Evolutionary conservation across 768 basidiomycete genomes (phyloP).

Genomic region (Tricholoma saponaceum): DNA sequence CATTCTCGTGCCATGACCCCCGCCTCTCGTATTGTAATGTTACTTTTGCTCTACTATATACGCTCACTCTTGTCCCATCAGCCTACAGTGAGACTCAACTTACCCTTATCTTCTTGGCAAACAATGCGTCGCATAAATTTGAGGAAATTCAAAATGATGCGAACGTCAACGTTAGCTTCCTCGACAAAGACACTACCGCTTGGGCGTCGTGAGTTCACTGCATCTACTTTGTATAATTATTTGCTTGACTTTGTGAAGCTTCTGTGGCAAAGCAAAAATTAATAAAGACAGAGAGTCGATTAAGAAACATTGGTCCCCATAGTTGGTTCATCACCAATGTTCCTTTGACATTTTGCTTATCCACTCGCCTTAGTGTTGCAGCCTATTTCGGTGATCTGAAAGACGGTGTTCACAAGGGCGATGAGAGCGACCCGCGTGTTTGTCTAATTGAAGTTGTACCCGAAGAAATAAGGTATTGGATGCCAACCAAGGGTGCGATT

Average conservation of each 20-base stretch:
- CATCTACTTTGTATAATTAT: background rate
- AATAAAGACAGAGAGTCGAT: constrained; percentile 59
- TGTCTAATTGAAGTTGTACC: constrained; percentile 77
- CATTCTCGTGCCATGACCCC: constrained; percentile 84
- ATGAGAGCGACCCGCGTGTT: constrained; percentile 73
- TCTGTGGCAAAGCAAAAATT: constrained; percentile 68
- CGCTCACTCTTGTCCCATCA: constrained; percentile 17
- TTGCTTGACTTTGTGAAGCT: constrained; percentile 31
- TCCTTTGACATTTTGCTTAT: constrained; percentile 3
- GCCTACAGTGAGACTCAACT: constrained; percentile 44
- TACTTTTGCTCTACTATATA: background rate
- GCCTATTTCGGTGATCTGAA: constrained; percentile 88
- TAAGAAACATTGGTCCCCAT: constrained; percentile 58
- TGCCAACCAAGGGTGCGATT: constrained; percentile 55
- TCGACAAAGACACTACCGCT: constrained; percentile 60
- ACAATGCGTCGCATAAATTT: constrained; percentile 69
- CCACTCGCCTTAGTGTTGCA: constrained; percentile 35
- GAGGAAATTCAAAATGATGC: constrained; percentile 73
- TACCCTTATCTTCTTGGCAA: constrained; percentile 66
- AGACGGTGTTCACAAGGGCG: constrained; percentile 83
- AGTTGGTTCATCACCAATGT: constrained; percentile 28
- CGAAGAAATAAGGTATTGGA: constrained; percentile 79
- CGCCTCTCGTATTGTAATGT: constrained; percentile 46
- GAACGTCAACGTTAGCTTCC: constrained; percentile 80
- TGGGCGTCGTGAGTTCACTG: constrained; percentile 60